Evolutionary conservation across 1,284 basidiomycete genomes (phyloP).

Genomic region (Erythrobasidium hasegawianum): DNA sequence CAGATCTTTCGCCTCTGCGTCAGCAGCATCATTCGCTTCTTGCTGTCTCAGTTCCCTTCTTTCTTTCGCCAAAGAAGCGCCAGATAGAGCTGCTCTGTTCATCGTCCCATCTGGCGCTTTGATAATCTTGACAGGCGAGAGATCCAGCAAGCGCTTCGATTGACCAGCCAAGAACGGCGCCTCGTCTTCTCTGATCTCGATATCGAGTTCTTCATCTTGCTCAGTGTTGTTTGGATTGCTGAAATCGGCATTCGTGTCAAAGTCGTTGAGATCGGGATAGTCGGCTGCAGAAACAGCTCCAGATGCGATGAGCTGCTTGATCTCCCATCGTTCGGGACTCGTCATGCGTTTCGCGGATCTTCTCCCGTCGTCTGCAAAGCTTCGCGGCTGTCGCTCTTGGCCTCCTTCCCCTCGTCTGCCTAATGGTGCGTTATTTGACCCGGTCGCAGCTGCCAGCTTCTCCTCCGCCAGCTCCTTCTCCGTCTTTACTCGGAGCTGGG

Average conservation of each 20-base stretch:
- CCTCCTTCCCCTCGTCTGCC: conserved; percentile 22
- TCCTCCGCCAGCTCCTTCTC: conserved; percentile 82
- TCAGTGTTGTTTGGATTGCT: conserved; percentile 56
- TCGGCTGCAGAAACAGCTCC: conserved; percentile 88
- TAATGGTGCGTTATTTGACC: conserved; percentile 50
- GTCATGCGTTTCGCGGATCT: conserved; percentile 84
- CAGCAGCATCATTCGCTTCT: conserved; percentile 88
- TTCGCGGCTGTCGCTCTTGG: conserved; percentile 6
- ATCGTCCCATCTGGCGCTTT: conserved; percentile 61
- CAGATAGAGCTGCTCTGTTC: conserved; percentile 90
- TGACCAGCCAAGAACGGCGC: conserved; percentile 94
- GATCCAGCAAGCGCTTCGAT: conserved; percentile 87
- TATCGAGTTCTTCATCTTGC: conserved; percentile 91
- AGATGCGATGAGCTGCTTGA: conserved; percentile 96
- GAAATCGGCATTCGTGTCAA: conserved; percentile 55
- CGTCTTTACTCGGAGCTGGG: conserved; percentile 86
- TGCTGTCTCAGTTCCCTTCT: conserved; percentile 89
- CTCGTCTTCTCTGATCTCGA: conserved; percentile 95
- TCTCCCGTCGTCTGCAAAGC: conserved; percentile 47
- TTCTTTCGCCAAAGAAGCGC: conserved; percentile 90
- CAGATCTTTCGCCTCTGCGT: conserved; percentile 88
- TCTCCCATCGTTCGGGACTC: conserved; percentile 97
- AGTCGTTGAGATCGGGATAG: conserved; percentile 93
- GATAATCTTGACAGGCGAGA: conserved; percentile 91
- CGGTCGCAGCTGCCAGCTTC: conserved; percentile 58